These are phyloP conservation scores for Helianthus annuus DNA, from an alignment of 129 eudicot genomes.

Conservation along the genomic window HanXRQr2.0-SUNRISE NC_035433.2:127431081-127431580, in stretches of 20 bases:
- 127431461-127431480: constrained; percentile 68
- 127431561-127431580: constrained; percentile 66
- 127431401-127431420: constrained; percentile 70
- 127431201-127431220: constrained; percentile 75
- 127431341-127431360: constrained; percentile 81
- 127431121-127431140: constrained; percentile 67
- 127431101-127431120: constrained; percentile 75
- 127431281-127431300: neutral
- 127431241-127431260: constrained; percentile 65
- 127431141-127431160: constrained; percentile 68
- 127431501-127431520: constrained; percentile 47
- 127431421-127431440: constrained; percentile 60
- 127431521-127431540: constrained; percentile 38
- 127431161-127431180: constrained; percentile 61
- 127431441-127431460: constrained; percentile 56
- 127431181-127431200: constrained; percentile 62
- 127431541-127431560: constrained; percentile 52
- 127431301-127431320: neutral
- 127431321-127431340: neutral
- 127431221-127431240: constrained; percentile 88
- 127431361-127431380: constrained; percentile 65
- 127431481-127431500: constrained; percentile 39
- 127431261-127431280: neutral
- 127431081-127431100: constrained; percentile 70
- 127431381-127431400: constrained; percentile 76